A percentile compares a stretch with the other conserved stretches of the same genome.
Evolutionary conservation across 257 asterid species (phyloP).

Genomic region (Solanum peruvianum): DNA sequence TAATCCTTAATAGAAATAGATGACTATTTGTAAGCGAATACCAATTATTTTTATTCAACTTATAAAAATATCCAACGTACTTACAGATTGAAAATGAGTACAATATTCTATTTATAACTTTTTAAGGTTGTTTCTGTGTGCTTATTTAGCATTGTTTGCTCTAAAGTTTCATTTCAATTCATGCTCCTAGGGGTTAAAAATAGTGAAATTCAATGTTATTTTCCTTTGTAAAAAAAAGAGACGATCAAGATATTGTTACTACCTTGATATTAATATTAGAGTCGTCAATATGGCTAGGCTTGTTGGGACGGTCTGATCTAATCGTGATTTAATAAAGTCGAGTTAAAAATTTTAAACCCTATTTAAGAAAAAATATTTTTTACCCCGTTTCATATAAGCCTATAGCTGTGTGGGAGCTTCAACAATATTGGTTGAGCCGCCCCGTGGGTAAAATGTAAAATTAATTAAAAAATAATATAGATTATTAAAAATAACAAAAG

Average conservation of each 20-base stretch:
- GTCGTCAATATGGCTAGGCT: background rate
- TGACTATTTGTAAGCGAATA: background rate
- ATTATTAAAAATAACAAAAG: background rate
- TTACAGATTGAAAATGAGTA: background rate
- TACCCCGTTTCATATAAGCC: background rate
- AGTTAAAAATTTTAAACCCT: background rate
- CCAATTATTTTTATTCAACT: background rate
- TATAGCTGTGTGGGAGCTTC: background rate
- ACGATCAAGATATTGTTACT: too few relatives aligned
- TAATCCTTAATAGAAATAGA: background rate
- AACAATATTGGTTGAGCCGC: background rate
- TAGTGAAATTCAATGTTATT: background rate
- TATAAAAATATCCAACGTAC: too few relatives aligned
- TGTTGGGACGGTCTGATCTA: background rate
- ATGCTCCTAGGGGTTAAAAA: background rate
- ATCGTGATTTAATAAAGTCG: too few relatives aligned
- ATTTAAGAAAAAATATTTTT: too few relatives aligned
- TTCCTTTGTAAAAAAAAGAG: background rate
- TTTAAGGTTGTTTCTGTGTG: background rate
- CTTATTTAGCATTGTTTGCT: too few relatives aligned
- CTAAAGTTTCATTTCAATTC: background rate
- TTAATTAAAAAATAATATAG: too few relatives aligned
- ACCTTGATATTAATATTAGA: background rate
- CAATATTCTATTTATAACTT: background rate
- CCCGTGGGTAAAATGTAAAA: background rate